phyloP scores from a whole-genome alignment of 352 stramenopile genomes.

The Globisporangium splendens region DNA sequence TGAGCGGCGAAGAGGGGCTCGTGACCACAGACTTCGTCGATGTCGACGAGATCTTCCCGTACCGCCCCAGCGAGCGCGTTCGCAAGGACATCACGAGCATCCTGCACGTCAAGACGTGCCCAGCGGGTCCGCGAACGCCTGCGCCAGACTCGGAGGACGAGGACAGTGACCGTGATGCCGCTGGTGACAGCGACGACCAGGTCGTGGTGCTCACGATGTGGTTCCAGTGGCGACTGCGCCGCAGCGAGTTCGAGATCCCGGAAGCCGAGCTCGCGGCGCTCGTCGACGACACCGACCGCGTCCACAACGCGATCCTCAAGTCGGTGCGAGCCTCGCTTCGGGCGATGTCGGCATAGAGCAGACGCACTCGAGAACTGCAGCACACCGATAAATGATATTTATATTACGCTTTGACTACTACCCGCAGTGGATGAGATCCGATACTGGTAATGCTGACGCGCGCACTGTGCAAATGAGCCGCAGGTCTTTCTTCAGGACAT shows the following conservation, averaged over 20 bases:
- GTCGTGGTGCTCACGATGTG: conserved; percentile 34
- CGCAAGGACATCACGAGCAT: conserved; percentile 10
- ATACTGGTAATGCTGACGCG: background rate
- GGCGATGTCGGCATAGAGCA: no score
- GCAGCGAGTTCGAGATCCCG: conserved; percentile 3
- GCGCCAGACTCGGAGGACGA: background rate
- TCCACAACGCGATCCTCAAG: background rate
- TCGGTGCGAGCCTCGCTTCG: conserved; percentile 1
- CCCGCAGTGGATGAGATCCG: conserved; percentile 8
- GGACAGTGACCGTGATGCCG: background rate
- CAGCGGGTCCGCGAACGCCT: background rate
- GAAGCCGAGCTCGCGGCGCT: background rate
- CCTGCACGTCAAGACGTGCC: background rate
- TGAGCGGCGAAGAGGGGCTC: conserved; percentile 2
- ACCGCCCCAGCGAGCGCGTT: conserved; percentile 8
- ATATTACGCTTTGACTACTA: background rate
- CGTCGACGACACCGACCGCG: conserved; percentile 4
- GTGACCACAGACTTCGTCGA: conserved; percentile 11
- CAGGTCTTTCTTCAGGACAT: background rate
- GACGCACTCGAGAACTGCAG: no score
- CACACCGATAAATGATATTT: no score
- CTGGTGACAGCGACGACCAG: background rate
- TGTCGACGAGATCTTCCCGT: conserved; percentile 10
- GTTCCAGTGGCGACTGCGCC: conserved; percentile 26
- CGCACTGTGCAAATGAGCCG: background rate